A percentile compares a stretch with the other conserved stretches of the same genome.
phyloP scores from a whole-genome alignment of 257 asterid genomes.

The Gentiana straminea region DNA sequence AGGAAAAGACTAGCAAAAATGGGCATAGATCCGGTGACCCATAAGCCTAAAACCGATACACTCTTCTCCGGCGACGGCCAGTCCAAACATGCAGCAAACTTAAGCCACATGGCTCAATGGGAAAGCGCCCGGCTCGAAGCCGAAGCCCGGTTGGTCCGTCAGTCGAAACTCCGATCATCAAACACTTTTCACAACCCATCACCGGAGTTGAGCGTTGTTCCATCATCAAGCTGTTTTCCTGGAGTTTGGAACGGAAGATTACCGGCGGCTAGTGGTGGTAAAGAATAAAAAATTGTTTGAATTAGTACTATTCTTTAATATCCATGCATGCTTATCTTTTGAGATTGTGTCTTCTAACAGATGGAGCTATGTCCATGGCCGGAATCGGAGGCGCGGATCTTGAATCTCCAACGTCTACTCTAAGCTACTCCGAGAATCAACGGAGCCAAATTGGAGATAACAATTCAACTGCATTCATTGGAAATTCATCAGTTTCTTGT shows the following conservation, averaged over 20 bases:
- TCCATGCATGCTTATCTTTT: no score
- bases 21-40: constrained; percentile 83
- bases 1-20: constrained; percentile 57
- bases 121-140: constrained; percentile 78
- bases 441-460: constrained; percentile 24
- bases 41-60: constrained; percentile 55
- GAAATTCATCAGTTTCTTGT: constrained; percentile 22
- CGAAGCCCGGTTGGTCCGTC: constrained; percentile 54
- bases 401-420: constrained; percentile 75
- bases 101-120: constrained; percentile 82
- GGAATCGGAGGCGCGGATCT: constrained; percentile 25
- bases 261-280: constrained; percentile 1
- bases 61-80: constrained; percentile 42
- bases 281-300: no score
- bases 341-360: no score
- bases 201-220: no score
- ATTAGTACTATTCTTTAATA: no score
- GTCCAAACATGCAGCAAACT: constrained; percentile 8
- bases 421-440: constrained; percentile 34
- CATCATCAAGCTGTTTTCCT: no score
- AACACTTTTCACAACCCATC: not conserved
- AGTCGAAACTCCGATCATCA: constrained; percentile 33
- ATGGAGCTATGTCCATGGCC: constrained; percentile 4
- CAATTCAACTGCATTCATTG: constrained; percentile 24
- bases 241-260: constrained; percentile 25